Base-by-base conservation (phyloP, 768 basidiomycete species). In the Fibroporia radiculosa region DNA sequence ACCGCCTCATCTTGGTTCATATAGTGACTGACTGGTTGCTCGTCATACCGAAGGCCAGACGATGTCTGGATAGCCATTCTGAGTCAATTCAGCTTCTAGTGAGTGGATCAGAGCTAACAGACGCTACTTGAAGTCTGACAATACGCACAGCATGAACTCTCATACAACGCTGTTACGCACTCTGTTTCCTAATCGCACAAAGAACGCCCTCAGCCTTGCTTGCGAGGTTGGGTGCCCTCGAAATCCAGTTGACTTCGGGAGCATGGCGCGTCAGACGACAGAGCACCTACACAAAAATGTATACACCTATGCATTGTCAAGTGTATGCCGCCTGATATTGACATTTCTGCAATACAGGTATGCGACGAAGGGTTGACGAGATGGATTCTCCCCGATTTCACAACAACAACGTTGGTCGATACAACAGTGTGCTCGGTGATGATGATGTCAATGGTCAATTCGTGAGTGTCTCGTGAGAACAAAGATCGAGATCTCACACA, bases 11-110 rank as follows among this genome's bases (percentile, higher is more conserved):
- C 29, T 31, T 8, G 16, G 44, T 28, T 4, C 18, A 18, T 11
- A 4, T 12, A 3, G 1, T 13, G 11, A 14, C 6, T 4, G 14
- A 16, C 4, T 5, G 10, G 1, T 25, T 3, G 1, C 1, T 1
- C 32, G 36, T 20, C 7, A 10, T 70, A 42, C 52, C 74, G 19
- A 62, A 51, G 74, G 6, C 74, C 73, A 5, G 74, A 76, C 42
- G 74, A 76, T 52, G 62, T 75, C 27, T 75, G 74, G 70, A 55
- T 67, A 2, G 64, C 69, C 1, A 70, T 72, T 34, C 47, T 69
- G 5, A 55, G 50, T n/a, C 68, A 70, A 35, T 53, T 69, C 48
- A 66, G 57, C 42, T 57, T 65, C 47, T 67, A 51, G 50, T 51
- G 27, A 10, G 50, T 34, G 5, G 16, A 11, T 8, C 16, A 6